Evolutionary conservation across 176 grass and related monocot genomes (phyloP).

Genomic region (Paspalum vaginatum): DNA sequence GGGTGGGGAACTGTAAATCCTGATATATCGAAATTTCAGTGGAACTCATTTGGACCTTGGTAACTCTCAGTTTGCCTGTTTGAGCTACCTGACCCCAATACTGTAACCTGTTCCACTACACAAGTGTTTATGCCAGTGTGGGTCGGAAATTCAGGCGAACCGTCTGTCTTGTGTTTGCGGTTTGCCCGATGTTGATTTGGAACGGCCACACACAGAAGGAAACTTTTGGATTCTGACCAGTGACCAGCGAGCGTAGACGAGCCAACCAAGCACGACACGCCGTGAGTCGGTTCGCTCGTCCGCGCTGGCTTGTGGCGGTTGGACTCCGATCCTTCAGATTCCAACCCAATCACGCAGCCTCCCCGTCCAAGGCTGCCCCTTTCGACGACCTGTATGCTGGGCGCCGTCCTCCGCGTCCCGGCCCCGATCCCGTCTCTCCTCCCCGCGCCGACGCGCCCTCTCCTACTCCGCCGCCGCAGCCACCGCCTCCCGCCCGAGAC

Average conservation of each 20-base stretch:
- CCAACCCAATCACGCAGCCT: background rate
- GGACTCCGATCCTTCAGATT: constrained; percentile 2
- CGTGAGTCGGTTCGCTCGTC: background rate
- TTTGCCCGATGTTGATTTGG: background rate
- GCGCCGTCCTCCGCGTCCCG: constrained; percentile 45
- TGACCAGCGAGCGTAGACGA: background rate
- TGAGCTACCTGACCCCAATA: background rate
- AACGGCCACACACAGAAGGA: background rate
- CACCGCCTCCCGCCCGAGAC: background rate
- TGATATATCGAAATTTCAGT: background rate
- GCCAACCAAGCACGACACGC: background rate
- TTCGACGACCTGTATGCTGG: constrained; percentile 41
- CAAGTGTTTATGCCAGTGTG: too few relatives aligned
- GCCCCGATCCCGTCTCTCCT: constrained; percentile 50
- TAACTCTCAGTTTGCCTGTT: background rate
- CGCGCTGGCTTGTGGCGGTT: background rate
- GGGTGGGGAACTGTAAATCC: background rate
- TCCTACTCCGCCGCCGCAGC: constrained; percentile 22
- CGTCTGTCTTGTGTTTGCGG: too few relatives aligned
- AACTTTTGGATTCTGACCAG: too few relatives aligned
- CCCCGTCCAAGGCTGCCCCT: background rate
- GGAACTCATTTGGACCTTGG: background rate
- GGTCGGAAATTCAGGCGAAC: too few relatives aligned
- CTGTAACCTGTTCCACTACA: too few relatives aligned
- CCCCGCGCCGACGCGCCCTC: constrained; percentile 26